phyloP scores from a whole-genome alignment of 176 grass and related monocot genomes.

The Panicum miliaceum region DNA sequence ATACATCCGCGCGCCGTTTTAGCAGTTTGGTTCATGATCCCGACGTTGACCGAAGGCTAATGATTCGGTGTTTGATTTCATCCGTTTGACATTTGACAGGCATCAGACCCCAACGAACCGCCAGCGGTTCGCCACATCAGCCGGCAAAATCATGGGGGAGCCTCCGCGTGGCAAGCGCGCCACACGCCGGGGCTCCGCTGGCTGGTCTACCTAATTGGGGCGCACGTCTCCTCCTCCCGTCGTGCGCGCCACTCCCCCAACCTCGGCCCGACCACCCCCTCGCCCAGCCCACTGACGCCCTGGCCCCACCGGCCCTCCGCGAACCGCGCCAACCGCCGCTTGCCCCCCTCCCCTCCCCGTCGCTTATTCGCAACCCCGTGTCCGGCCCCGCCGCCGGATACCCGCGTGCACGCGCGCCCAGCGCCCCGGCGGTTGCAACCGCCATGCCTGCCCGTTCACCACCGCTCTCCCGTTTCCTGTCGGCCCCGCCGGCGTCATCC shows the following conservation, averaged over 20 bases:
- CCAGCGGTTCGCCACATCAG: not conserved
- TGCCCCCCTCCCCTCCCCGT: not conserved
- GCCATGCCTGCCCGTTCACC: constrained; percentile 9
- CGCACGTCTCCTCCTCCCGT: constrained; percentile 10
- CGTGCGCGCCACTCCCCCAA: constrained; percentile 35
- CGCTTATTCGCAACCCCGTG: not conserved
- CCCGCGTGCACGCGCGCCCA: not conserved
- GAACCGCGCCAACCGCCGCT: constrained; percentile 37
- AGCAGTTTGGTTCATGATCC: too few species aligned
- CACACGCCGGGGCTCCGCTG: not conserved
- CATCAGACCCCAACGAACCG: not conserved
- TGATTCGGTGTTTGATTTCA: not conserved
- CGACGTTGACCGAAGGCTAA: too few species aligned
- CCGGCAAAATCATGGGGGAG: not conserved
- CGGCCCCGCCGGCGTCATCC: not conserved
- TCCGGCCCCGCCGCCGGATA: constrained; percentile 8
- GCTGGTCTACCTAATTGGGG: not conserved
- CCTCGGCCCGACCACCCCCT: not conserved
- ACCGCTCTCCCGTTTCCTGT: not conserved
- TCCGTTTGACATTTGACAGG: not conserved
- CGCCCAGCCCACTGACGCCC: not conserved
- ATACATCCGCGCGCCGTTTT: too few species aligned
- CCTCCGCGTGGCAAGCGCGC: not conserved
- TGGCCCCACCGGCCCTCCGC: constrained; percentile 25
- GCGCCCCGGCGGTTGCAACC: constrained; percentile 30